These are phyloP conservation scores for Arctium minus DNA, from an alignment of 129 eudicot species.

Conservation along the genomic window DNA sequence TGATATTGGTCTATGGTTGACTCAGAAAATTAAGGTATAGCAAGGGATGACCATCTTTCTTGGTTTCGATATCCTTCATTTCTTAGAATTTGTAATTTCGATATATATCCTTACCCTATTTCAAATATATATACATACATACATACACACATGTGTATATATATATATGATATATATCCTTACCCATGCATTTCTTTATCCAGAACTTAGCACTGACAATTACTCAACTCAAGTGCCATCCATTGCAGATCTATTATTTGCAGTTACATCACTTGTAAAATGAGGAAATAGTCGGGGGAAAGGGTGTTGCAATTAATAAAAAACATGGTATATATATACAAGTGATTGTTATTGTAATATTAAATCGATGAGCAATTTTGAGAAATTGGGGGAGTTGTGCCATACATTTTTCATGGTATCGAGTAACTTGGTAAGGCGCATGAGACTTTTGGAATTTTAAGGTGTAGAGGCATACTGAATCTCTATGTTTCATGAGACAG, in stretches of 20 bases:
- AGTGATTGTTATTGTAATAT: no score
- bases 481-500: no score
- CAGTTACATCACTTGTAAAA: neutral
- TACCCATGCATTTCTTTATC: neutral
- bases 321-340: no score
- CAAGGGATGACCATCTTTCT: slow-evolving; percentile 1
- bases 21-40: slow-evolving; percentile 64
- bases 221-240: neutral
- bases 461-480: no score
- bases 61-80: neutral
- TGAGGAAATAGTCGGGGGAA: no score
- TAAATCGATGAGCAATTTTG: no score
- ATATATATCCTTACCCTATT: neutral
- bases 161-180: neutral
- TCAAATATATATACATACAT: neutral
- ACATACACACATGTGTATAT: neutral
- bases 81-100: neutral
- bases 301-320: no score
- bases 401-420: no score
- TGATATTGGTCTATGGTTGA: slow-evolving; percentile 79
- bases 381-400: no score
- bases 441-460: no score
- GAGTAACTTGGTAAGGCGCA: no score
- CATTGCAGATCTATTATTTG: neutral
- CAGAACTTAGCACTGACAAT: neutral